Conservation (phyloP, 768 basidiomycete genomes). For the Erythrobasidium yunnanense region DNA sequence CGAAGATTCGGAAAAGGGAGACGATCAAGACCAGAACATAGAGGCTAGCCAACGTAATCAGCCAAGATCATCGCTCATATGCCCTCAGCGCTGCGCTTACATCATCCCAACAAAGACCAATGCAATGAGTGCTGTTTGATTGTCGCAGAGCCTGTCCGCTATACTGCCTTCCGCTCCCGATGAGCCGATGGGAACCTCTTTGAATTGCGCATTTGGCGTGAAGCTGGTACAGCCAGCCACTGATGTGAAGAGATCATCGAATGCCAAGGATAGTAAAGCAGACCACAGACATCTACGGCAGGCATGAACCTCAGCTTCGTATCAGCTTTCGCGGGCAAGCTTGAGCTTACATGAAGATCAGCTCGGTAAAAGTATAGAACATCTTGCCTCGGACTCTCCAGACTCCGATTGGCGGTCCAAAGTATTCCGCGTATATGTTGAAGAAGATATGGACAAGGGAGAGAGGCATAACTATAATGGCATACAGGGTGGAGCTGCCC, state of each 20-base stretch:
- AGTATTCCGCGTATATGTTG: constrained; percentile 86
- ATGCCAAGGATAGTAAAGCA: constrained; percentile 70
- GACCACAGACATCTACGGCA: constrained; percentile 64
- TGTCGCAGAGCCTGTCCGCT: constrained; percentile 54
- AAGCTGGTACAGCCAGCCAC: constrained; percentile 61
- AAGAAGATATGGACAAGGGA: constrained; percentile 74
- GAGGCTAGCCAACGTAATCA: constrained; percentile 43
- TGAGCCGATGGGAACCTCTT: constrained; percentile 24
- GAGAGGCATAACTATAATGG: constrained; percentile 73
- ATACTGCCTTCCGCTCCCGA: constrained; percentile 33
- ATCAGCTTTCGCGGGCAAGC: not conserved
- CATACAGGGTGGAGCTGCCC: constrained; percentile 71
- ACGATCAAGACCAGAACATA: constrained; percentile 78
- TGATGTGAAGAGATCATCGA: constrained; percentile 87
- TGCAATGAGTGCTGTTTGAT: constrained; percentile 65
- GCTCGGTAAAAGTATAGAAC: constrained; percentile 65
- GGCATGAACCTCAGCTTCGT: not conserved
- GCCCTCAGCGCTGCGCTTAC: not conserved
- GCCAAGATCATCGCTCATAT: not conserved
- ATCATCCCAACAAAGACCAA: constrained; percentile 66
- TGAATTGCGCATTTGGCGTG: constrained; percentile 38
- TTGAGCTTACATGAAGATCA: constrained; percentile 56
- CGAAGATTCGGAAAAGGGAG: constrained; percentile 36
- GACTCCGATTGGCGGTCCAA: constrained; percentile 78
- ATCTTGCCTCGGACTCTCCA: constrained; percentile 48